These are phyloP conservation scores for Theobroma cacao DNA, from an alignment of 345 rosid genomes.

Conservation along the genomic window DNA sequence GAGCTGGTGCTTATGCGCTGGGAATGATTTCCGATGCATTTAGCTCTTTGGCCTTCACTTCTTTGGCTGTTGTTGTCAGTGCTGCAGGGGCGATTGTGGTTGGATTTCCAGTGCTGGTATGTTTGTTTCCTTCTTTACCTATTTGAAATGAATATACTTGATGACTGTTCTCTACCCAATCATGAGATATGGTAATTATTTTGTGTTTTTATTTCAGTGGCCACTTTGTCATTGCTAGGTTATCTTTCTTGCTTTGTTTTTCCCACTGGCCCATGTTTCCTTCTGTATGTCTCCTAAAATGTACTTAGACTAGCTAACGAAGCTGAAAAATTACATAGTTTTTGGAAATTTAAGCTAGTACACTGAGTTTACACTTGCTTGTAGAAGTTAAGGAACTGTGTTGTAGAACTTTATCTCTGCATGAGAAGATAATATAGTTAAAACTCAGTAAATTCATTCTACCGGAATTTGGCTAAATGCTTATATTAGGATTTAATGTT, in stretches of 20 bases:
- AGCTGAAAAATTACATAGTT: neutral
- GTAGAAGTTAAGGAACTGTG: neutral
- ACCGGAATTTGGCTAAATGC: no score
- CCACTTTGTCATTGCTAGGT: neutral
- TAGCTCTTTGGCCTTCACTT: conserved; percentile 70
- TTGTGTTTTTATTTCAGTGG: neutral
- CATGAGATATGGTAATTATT: neutral
- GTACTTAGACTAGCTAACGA: neutral
- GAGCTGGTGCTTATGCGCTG: conserved; percentile 77
- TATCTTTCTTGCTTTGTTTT: neutral
- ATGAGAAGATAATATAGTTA: neutral
- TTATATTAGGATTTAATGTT: no score
- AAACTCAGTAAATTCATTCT: neutral
- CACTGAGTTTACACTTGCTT: neutral
- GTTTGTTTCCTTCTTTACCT: conserved; percentile 18
- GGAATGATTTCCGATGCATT: conserved; percentile 86
- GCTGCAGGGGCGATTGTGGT: conserved; percentile 91
- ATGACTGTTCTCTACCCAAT: neutral
- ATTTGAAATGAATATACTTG: neutral
- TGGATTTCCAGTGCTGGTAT: conserved; percentile 89
- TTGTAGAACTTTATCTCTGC: neutral
- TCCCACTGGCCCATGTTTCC: neutral
- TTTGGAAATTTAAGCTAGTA: neutral
- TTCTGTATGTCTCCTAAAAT: neutral
- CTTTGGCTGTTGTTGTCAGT: conserved; percentile 82